Percentiles rank a stretch among this genome's conserved stretches.
Conservation (phyloP, 2,329 filamentous ascomycete species). For the Trichoderma pleuroti region DNA sequence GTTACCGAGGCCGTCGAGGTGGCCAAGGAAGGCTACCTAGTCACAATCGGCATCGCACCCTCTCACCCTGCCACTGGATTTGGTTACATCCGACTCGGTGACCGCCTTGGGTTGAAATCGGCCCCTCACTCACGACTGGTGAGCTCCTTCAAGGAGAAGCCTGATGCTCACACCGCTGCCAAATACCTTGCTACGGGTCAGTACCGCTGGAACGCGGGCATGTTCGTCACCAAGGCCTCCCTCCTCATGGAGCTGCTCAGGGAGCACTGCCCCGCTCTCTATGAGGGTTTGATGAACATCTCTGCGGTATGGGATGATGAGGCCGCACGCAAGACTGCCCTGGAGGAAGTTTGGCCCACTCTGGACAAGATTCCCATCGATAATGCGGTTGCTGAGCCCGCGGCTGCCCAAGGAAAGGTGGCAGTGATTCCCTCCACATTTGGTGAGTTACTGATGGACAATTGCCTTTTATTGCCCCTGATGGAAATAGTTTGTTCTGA, state of each 20-base stretch:
- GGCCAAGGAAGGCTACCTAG: constrained; percentile 27
- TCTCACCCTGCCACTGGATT: constrained; percentile 29
- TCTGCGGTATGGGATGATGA: constrained; percentile 27
- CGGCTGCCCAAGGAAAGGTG: constrained; percentile 27
- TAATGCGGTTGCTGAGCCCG: constrained; percentile 29
- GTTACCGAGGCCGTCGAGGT: constrained; percentile 28
- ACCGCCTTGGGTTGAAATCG: constrained; percentile 22
- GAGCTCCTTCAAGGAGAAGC: constrained; percentile 29
- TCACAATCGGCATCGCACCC: constrained; percentile 29
- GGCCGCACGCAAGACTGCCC: constrained; percentile 21
- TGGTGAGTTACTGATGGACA: constrained; percentile 17
- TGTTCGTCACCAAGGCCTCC: constrained; percentile 29
- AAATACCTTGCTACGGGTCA: constrained; percentile 28
- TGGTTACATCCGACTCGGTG: constrained; percentile 28
- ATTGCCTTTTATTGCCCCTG: neutral
- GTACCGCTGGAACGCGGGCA: constrained; percentile 29
- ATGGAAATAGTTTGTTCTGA: neutral
- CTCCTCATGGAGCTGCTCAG: constrained; percentile 27
- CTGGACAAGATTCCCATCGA: constrained; percentile 29
- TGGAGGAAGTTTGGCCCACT: constrained; percentile 26
- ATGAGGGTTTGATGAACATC: constrained; percentile 24
- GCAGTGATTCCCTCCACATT: constrained; percentile 29
- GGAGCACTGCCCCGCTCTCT: constrained; percentile 26
- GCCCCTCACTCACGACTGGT: constrained; percentile 26
- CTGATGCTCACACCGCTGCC: constrained; percentile 28